Conservation (phyloP, 2,329 filamentous ascomycete species). For the Daldinia sp. region DNA sequence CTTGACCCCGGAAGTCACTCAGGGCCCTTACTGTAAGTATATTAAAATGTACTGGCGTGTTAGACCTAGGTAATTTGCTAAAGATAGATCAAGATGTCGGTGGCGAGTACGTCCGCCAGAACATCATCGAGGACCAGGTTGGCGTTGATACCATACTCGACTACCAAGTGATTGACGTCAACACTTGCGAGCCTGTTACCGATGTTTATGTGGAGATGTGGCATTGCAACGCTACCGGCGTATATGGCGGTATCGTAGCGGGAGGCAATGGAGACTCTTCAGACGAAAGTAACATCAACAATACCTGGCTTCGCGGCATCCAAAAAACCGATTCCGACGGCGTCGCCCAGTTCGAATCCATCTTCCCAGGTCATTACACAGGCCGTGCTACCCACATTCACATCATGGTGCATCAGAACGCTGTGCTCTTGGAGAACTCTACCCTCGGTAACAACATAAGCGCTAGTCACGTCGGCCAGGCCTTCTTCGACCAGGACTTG, state of each 20-base stretch:
- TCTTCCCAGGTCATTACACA: constrained; percentile 61
- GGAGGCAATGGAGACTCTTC: constrained; percentile 57
- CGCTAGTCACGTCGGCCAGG: not conserved
- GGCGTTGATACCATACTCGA: not conserved
- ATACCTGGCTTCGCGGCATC: constrained; percentile 58
- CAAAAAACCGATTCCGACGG: constrained; percentile 57
- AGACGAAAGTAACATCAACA: constrained; percentile 55
- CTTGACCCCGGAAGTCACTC: not conserved
- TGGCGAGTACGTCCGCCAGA: not conserved
- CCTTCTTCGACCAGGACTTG: not conserved
- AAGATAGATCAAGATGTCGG: not conserved
- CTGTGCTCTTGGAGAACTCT: not conserved
- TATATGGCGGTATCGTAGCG: constrained; percentile 61
- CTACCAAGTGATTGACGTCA: not conserved
- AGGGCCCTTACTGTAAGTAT: not conserved
- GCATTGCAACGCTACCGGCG: constrained; percentile 60
- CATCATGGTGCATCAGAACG: not conserved
- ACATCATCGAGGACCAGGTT: not conserved
- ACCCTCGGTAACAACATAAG: not conserved
- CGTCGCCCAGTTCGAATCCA: constrained; percentile 56
- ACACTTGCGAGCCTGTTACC: constrained; percentile 56
- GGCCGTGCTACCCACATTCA: constrained; percentile 59
- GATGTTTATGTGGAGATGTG: constrained; percentile 66
- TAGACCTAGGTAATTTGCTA: not conserved
- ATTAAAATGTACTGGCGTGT: too few species aligned